Conservation (phyloP, 2,329 filamentous ascomycete species). For the Verticillium tricorpus region DNA sequence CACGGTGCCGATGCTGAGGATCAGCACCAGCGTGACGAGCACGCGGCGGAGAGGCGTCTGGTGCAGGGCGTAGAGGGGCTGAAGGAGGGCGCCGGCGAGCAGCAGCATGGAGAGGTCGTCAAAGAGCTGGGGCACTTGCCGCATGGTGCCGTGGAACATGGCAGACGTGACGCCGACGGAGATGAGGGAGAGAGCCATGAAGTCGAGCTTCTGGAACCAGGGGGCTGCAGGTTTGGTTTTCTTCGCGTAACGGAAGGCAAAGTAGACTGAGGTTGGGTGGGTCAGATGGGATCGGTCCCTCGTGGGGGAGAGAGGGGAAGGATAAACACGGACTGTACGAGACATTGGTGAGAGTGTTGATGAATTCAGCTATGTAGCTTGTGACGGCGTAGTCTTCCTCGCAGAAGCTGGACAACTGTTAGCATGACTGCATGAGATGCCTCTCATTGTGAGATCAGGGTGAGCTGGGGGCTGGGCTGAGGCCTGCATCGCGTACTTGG, state of each 20-base stretch:
- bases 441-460: neutral
- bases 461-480: neutral
- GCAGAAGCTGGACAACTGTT: conserved; percentile 8
- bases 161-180: conserved; percentile 37
- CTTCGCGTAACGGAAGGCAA: conserved; percentile 32
- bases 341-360: conserved; percentile 38
- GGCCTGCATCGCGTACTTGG: conserved; percentile 26
- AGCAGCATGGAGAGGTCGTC: conserved; percentile 58
- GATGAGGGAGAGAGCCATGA: conserved; percentile 35
- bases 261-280: conserved; percentile 28
- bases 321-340: conserved; percentile 18
- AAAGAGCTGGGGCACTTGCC: conserved; percentile 36
- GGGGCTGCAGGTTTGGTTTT: conserved; percentile 22
- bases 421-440: neutral
- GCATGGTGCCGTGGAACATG: conserved; percentile 40
- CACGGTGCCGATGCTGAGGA: conserved; percentile 34
- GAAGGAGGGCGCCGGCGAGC: conserved; percentile 46
- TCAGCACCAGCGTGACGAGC: conserved; percentile 31
- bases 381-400: conserved; percentile 31
- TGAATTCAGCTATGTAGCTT: conserved; percentile 37
- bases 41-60: conserved; percentile 28
- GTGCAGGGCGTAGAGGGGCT: conserved; percentile 40
- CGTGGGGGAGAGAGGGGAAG: neutral
- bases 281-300: neutral
- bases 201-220: conserved; percentile 29